Conservation (phyloP, 495 filamentous ascomycete species). For the Penicillium macrosclerotiorum region DNA sequence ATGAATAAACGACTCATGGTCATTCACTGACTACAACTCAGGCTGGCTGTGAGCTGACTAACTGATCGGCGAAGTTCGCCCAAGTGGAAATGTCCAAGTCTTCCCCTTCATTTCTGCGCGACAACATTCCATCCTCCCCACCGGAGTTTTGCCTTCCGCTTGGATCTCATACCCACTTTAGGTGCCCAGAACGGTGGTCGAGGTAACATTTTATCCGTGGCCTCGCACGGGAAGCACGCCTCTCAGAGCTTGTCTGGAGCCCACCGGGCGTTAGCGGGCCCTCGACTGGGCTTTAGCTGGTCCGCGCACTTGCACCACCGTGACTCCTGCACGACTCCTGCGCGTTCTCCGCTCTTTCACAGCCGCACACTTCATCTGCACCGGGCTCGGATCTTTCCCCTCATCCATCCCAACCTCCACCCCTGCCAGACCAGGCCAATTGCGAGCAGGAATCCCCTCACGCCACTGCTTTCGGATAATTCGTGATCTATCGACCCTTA, state of each 20-base stretch:
- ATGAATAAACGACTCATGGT: too few species aligned
- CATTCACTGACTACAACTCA: too few species aligned
- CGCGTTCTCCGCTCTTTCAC: slow-evolving; percentile 1
- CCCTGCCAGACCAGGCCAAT: slow-evolving; percentile 5
- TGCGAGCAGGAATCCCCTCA: slow-evolving; percentile 9
- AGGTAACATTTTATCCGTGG: slow-evolving; percentile 11
- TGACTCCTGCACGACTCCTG: too few species aligned
- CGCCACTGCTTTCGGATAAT: slow-evolving; percentile 25
- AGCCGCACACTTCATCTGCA: slow-evolving; percentile 7
- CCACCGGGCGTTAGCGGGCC: not conserved
- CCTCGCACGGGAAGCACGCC: not conserved
- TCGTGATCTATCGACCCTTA: slow-evolving; percentile 16
- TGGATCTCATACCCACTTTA: not conserved
- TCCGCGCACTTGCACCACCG: not conserved
- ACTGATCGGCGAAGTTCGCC: too few species aligned
- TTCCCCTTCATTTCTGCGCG: slow-evolving; percentile 1
- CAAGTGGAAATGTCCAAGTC: too few species aligned
- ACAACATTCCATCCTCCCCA: slow-evolving; percentile 10
- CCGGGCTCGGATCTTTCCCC: slow-evolving; percentile 23
- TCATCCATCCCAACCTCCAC: slow-evolving; percentile 7
- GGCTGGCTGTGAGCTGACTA: too few species aligned
- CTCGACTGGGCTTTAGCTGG: not conserved
- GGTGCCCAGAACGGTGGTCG: not conserved
- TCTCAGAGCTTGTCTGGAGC: slow-evolving; percentile 4
- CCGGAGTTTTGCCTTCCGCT: slow-evolving; percentile 20